Conservation (phyloP, 2,329 filamentous ascomycete genomes). For the Hirsutella thompsonii region DNA sequence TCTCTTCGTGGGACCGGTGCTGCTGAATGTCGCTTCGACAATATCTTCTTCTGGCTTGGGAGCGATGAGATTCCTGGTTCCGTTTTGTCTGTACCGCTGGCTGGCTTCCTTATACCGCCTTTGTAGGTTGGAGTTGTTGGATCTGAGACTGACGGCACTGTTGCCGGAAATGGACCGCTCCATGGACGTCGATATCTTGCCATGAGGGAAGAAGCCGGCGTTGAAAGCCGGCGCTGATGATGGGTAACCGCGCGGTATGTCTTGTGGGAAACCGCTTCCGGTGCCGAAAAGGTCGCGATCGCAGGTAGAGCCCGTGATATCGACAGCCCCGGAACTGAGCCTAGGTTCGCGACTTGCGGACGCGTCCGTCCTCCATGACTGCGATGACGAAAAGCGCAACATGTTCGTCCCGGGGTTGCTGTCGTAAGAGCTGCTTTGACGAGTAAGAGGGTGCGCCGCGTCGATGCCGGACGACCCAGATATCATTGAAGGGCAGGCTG, state of each 20-base stretch:
- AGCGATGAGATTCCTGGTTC: conserved; percentile 23
- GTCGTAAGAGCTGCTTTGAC: conserved; percentile 27
- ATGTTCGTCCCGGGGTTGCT: conserved; percentile 19
- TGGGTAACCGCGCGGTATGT: conserved; percentile 15
- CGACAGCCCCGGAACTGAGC: conserved; percentile 6
- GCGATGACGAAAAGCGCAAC: conserved; percentile 23
- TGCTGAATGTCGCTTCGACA: conserved; percentile 3
- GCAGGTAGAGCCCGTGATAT: conserved; percentile 7
- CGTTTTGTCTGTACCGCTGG: conserved; percentile 30
- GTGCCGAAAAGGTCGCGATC: conserved; percentile 23
- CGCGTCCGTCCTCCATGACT: conserved; percentile 16
- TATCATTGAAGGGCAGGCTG: conserved; percentile 29
- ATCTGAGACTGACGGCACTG: conserved; percentile 28
- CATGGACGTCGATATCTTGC: conserved; percentile 23
- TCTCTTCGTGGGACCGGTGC: conserved; percentile 15
- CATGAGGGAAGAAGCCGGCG: conserved; percentile 11
- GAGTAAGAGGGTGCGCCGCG: conserved; percentile 24
- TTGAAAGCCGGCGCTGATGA: conserved; percentile 15
- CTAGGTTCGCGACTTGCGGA: conserved; percentile 9
- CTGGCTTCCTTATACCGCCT: conserved; percentile 34
- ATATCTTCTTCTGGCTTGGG: conserved; percentile 27
- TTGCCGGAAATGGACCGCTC: conserved; percentile 34
- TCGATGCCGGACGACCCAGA: conserved; percentile 26
- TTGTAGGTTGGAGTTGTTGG: conserved; percentile 28
- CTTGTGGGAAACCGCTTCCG: conserved; percentile 19